Evolutionary conservation across 2,329 filamentous ascomycete species (phyloP).

Genomic region (Stagonosporopsis vannaccii): DNA sequence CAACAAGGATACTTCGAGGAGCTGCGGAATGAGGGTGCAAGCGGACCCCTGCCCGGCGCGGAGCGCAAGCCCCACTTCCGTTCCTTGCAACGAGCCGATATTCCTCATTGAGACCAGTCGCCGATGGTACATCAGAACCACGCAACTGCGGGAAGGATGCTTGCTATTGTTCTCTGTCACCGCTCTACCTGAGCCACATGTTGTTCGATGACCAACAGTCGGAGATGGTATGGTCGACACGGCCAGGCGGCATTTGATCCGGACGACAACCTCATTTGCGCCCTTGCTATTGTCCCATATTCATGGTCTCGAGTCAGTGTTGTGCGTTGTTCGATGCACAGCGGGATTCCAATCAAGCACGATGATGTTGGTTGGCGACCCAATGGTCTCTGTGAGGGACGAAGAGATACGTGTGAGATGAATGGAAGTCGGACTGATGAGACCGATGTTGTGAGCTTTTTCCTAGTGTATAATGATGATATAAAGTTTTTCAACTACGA

Average conservation of each 20-base stretch:
- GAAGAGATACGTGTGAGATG: background rate
- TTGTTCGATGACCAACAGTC: background rate
- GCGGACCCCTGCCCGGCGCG: background rate
- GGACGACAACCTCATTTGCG: background rate
- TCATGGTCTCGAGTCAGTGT: background rate
- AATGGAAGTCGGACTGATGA: background rate
- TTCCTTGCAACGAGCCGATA: background rate
- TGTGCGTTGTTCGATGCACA: background rate
- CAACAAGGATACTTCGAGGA: background rate
- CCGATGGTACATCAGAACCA: background rate
- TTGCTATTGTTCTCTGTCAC: constrained; percentile 12
- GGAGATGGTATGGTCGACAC: background rate
- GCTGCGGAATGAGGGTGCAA: background rate
- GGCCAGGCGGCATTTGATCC: background rate
- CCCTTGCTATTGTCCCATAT: constrained; percentile 7
- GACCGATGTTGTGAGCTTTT: background rate
- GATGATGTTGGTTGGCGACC: background rate
- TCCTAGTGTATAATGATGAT: background rate
- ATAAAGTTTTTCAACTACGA: background rate
- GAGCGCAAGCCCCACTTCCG: background rate
- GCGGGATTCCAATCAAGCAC: background rate
- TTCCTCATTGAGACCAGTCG: background rate
- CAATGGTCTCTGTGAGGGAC: background rate
- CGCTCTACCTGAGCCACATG: background rate
- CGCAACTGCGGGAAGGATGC: constrained; percentile 16